Conservation (phyloP, 2,329 filamentous ascomycete species). For the Aureobasidium sp. region DNA sequence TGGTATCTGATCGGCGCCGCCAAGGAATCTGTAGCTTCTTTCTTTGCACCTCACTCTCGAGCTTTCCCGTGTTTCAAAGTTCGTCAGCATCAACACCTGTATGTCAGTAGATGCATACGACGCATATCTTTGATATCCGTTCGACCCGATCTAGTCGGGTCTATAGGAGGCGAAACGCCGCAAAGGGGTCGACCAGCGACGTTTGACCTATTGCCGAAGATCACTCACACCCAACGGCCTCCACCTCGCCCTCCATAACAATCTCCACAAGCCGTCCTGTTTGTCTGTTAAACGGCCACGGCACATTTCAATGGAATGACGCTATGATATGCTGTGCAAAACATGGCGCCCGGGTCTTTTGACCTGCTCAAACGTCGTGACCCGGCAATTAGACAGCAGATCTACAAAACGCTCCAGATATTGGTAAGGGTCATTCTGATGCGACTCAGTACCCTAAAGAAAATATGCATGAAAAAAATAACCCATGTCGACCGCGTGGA, state of each 20-base stretch:
- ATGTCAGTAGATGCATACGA: background rate
- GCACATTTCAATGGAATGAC: background rate
- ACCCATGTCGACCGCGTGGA: background rate
- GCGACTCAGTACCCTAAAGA: background rate
- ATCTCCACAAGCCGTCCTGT: background rate
- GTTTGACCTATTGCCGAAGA: slow-evolving; percentile 7
- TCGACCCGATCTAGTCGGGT: background rate
- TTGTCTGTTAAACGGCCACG: background rate
- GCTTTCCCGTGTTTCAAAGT: background rate
- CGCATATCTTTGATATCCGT: background rate
- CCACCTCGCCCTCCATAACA: background rate
- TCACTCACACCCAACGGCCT: slow-evolving; percentile 1
- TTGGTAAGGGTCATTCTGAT: background rate
- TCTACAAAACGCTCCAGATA: background rate
- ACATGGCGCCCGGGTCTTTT: background rate
- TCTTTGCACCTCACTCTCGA: background rate
- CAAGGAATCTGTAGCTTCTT: background rate
- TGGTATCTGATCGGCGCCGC: background rate
- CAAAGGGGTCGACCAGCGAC: background rate
- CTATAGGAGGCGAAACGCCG: background rate
- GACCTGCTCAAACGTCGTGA: background rate
- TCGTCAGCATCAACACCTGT: background rate
- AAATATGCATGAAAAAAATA: background rate
- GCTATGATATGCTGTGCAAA: background rate
- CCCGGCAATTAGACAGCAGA: background rate